A percentile compares a stretch with the other conserved stretches of the same genome.
Evolutionary conservation across 2,329 filamentous ascomycete genomes (phyloP).

Genomic region (Trichoderma guizhouense): DNA sequence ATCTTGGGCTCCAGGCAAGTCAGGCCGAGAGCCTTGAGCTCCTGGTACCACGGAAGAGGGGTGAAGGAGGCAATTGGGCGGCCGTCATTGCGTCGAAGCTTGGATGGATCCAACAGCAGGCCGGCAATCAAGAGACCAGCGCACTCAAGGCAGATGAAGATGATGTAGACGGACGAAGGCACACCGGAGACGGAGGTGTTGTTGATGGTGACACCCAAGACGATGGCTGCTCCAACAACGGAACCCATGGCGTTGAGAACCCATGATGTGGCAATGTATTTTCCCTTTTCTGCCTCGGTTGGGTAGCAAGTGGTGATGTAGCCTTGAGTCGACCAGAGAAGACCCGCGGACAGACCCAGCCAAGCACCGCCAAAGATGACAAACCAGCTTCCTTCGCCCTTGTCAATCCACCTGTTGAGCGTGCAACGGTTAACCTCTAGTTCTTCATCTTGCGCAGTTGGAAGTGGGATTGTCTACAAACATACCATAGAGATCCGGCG

Average conservation of each 20-base stretch:
- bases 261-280: constrained; percentile 90
- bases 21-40: constrained; percentile 16
- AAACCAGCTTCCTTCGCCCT: constrained; percentile 42
- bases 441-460: constrained; percentile 59
- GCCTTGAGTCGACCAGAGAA: constrained; percentile 76
- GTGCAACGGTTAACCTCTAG: neutral
- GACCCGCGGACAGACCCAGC: constrained; percentile 33
- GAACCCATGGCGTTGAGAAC: constrained; percentile 90
- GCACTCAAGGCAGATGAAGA: constrained; percentile 17
- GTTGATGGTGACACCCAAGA: constrained; percentile 12
- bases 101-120: constrained; percentile 10
- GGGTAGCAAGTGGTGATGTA: constrained; percentile 86
- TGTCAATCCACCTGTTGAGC: constrained; percentile 12
- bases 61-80: constrained; percentile 16
- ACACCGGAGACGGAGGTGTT: constrained; percentile 17
- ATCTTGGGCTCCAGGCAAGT: constrained; percentile 16
- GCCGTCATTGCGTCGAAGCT: constrained; percentile 17
- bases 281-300: constrained; percentile 74
- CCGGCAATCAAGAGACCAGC: constrained; percentile 4
- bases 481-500: constrained; percentile 26
- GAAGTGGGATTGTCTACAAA: constrained; percentile 44
- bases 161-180: constrained; percentile 16
- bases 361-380: constrained; percentile 67
- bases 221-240: constrained; percentile 62
- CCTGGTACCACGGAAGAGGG: constrained; percentile 15